These are phyloP conservation scores for Colletotrichum sp. DNA, from an alignment of 2,329 filamentous ascomycete genomes.

Conservation along the genomic window DNA sequence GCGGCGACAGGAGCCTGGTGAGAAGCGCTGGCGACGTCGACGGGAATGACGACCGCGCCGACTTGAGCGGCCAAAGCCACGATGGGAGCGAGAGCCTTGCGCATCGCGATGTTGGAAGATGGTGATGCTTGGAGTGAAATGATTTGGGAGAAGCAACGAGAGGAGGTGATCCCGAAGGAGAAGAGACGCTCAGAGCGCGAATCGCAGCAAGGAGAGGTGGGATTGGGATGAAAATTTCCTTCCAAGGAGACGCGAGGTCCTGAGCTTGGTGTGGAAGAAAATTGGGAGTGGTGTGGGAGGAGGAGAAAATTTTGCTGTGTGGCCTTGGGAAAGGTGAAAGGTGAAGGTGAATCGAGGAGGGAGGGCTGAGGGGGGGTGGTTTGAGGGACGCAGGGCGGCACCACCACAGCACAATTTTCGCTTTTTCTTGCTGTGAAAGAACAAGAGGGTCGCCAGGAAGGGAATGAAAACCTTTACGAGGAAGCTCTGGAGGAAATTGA, in stretches of 20 bases:
- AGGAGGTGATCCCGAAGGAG: neutral
- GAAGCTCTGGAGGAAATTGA: accelerated
- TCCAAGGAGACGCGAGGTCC: neutral
- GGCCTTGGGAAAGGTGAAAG: neutral
- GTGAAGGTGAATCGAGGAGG: neutral
- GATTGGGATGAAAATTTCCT: neutral
- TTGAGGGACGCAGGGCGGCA: neutral
- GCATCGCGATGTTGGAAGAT: neutral
- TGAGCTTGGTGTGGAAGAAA: neutral
- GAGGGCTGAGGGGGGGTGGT: neutral
- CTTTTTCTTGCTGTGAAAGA: neutral
- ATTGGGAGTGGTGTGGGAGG: neutral
- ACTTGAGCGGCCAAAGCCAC: neutral
- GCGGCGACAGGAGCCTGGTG: neutral
- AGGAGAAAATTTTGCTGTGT: neutral
- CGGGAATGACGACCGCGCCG: neutral
- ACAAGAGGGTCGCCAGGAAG: accelerated
- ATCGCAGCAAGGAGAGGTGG: neutral
- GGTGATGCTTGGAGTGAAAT: neutral
- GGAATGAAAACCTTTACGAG: neutral
- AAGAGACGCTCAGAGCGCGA: neutral
- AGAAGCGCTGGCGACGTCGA: neutral
- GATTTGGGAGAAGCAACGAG: neutral
- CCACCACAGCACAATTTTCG: neutral
- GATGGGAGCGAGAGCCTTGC: neutral